These are phyloP conservation scores for Corchorus olitorius DNA, from an alignment of 345 rosid species.

Conservation along the genomic window DNA sequence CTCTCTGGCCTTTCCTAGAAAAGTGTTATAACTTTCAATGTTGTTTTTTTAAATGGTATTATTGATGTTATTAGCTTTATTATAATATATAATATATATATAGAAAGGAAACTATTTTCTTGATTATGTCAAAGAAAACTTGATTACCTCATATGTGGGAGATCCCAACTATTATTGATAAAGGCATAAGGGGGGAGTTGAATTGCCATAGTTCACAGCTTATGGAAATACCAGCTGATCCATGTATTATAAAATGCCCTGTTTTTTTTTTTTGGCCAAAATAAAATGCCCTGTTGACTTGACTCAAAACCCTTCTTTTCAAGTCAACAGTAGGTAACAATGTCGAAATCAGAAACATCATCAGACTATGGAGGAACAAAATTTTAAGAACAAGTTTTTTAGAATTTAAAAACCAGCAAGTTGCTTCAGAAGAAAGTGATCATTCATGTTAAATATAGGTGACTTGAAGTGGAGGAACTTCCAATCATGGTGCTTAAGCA, in stretches of 20 bases:
- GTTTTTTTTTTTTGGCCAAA: too few species aligned
- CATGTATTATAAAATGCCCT: background rate
- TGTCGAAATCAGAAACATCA: background rate
- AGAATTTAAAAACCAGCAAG: background rate
- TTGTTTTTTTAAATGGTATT: too few species aligned
- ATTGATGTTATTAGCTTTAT: too few species aligned
- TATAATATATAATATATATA: too few species aligned
- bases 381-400: background rate
- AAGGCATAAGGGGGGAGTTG: background rate
- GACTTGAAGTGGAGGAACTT: slow-evolving; percentile 5
- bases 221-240: background rate
- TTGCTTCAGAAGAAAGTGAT: slow-evolving; percentile 4
- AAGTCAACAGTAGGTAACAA: background rate
- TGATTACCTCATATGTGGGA: background rate
- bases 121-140: background rate
- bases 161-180: background rate
- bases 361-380: background rate
- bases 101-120: background rate
- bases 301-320: background rate
- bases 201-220: background rate
- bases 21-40: too few species aligned
- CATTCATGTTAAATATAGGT: background rate
- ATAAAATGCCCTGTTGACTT: background rate
- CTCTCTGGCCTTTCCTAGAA: too few species aligned
- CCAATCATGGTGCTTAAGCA: slow-evolving; percentile 1